Evolutionary conservation across 2,329 filamentous ascomycete species (phyloP).

Genomic region (Coniochaeta sp.): DNA sequence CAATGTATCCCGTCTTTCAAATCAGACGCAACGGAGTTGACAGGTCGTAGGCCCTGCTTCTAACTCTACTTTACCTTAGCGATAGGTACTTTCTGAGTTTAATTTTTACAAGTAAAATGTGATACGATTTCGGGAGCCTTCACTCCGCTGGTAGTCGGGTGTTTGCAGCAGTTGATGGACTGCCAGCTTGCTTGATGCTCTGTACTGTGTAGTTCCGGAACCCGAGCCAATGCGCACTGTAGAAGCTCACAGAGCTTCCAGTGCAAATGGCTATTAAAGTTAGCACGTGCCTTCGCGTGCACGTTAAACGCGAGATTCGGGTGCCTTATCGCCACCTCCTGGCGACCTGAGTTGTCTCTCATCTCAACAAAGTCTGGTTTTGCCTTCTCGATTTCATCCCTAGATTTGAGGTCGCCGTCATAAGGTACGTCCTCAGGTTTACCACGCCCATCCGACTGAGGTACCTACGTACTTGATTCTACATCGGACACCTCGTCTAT

Average conservation of each 20-base stretch:
- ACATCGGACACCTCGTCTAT: neutral
- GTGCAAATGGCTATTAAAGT: neutral
- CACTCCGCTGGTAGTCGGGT: too few species aligned
- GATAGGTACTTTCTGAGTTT: too few species aligned
- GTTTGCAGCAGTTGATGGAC: too few species aligned
- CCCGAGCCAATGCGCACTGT: neutral
- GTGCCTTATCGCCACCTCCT: neutral
- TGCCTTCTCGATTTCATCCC: neutral
- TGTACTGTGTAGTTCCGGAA: neutral
- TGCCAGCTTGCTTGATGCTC: too few species aligned
- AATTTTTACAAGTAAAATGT: too few species aligned
- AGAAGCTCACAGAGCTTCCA: neutral
- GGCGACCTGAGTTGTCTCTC: neutral
- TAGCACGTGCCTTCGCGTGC: neutral
- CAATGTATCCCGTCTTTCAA: too few species aligned
- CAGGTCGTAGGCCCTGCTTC: neutral
- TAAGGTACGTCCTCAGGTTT: neutral
- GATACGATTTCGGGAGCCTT: too few species aligned
- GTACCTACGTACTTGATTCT: too few species aligned
- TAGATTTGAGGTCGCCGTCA: neutral
- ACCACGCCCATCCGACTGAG: neutral
- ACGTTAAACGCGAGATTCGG: neutral
- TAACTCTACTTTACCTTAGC: neutral
- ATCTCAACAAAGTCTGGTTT: neutral
- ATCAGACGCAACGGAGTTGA: neutral